phyloP scores from a whole-genome alignment of 208 protist genomes.

The Naegleria fowleri region DNA sequence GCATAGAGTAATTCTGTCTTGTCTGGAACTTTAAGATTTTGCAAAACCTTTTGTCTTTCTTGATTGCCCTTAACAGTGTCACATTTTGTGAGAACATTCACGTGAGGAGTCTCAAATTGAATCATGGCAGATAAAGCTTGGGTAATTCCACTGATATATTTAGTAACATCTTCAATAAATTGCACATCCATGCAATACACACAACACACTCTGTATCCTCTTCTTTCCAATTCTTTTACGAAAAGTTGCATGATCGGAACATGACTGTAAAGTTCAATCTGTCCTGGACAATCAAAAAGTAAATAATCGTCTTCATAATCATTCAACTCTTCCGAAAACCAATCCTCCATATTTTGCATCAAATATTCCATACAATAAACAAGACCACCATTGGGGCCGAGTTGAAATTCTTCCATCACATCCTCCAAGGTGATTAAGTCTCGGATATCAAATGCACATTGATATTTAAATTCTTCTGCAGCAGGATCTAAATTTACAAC shows the following conservation, averaged over 20 bases:
- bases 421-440: slow-evolving; percentile 89
- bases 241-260: slow-evolving; percentile 76
- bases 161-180: slow-evolving; percentile 54
- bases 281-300: slow-evolving; percentile 97
- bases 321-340: slow-evolving; percentile 83
- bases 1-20: not conserved
- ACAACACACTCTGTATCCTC: slow-evolving; percentile 35
- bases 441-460: slow-evolving; percentile 64
- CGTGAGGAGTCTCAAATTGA: slow-evolving; percentile 50
- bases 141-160: slow-evolving; percentile 63
- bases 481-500: slow-evolving; percentile 98
- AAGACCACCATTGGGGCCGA: slow-evolving; percentile 97
- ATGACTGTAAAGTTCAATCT: slow-evolving; percentile 98
- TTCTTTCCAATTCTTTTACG: slow-evolving; percentile 60
- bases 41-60: not conserved
- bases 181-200: slow-evolving; percentile 63
- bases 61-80: slow-evolving; percentile 41
- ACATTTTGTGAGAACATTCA: slow-evolving; percentile 77
- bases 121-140: slow-evolving; percentile 65
- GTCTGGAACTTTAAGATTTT: slow-evolving; percentile 11
- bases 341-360: slow-evolving; percentile 75
- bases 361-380: slow-evolving; percentile 98
- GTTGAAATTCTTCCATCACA: slow-evolving; percentile 71
- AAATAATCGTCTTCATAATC: slow-evolving; percentile 90
- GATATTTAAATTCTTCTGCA: slow-evolving; percentile 53